Evolutionary conservation across 495 filamentous ascomycete species (phyloP).

Genomic region (Jackrogersella multiformis): DNA sequence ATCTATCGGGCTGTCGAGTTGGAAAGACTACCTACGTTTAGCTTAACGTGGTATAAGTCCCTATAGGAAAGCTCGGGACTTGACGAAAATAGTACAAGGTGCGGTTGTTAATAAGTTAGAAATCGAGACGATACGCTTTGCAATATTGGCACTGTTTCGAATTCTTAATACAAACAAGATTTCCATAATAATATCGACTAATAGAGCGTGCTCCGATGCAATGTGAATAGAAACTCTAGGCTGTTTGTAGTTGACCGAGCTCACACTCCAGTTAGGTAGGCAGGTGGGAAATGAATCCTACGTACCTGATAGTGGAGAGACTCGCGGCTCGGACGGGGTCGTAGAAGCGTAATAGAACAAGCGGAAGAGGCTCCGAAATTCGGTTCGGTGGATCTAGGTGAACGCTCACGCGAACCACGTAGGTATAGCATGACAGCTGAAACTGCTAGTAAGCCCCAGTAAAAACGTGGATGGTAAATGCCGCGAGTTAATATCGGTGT

Average conservation of each 20-base stretch:
- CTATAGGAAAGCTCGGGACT: background rate
- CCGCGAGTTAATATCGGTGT: constrained; percentile 33
- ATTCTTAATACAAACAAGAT: background rate
- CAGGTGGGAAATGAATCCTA: background rate
- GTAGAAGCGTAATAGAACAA: background rate
- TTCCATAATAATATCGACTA: constrained; percentile 2
- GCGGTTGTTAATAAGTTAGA: background rate
- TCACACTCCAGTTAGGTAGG: background rate
- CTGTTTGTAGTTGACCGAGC: background rate
- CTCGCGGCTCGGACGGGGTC: constrained; percentile 20
- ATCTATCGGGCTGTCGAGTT: constrained; percentile 10
- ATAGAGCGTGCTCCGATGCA: background rate
- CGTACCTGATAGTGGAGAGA: constrained; percentile 13
- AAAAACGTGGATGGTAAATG: constrained; percentile 35
- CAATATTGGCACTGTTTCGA: constrained; percentile 3
- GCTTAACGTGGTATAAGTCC: constrained; percentile 6
- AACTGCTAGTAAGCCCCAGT: constrained; percentile 33
- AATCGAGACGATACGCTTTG: background rate
- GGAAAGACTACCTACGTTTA: background rate
- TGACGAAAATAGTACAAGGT: background rate
- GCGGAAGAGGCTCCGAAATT: constrained; percentile 19
- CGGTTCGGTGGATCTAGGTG: constrained; percentile 16
- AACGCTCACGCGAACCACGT: constrained; percentile 33
- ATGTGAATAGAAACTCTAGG: constrained; percentile 1
- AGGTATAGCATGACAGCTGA: constrained; percentile 38